Evolutionary conservation across 805 yeast species (phyloP).

Genomic region (Ascoidea tarda): DNA sequence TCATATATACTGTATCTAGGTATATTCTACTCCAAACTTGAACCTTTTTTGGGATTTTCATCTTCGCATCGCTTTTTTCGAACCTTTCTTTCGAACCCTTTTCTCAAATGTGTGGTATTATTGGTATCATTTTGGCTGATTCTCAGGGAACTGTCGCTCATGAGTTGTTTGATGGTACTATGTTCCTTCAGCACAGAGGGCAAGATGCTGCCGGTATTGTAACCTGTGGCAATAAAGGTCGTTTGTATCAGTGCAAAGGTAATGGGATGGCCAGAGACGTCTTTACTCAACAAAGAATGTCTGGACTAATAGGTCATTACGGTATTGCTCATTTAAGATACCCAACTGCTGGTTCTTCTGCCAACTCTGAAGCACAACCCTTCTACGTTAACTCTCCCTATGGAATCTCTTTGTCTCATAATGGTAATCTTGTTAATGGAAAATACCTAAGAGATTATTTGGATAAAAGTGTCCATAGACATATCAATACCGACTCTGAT

Average conservation of each 20-base stretch:
- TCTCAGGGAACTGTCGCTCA: conserved; percentile 65
- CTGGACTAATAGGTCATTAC: conserved; percentile 79
- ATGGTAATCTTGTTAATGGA: conserved; percentile 90
- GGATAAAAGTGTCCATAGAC: conserved; percentile 93
- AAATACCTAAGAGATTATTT: conserved; percentile 60
- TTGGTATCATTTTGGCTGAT: conserved; percentile 78
- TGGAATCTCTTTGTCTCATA: conserved; percentile 82
- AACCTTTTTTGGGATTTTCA: too few species aligned
- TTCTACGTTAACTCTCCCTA: conserved; percentile 96
- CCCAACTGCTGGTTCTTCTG: conserved; percentile 95
- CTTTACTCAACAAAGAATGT: conserved; percentile 71
- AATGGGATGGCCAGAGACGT: conserved; percentile 98
- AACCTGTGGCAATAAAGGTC: conserved; percentile 87
- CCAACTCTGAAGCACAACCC: conserved; percentile 97
- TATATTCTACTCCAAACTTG: too few species aligned
- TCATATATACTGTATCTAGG: too few species aligned
- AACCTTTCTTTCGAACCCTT: too few species aligned
- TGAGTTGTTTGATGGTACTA: conserved; percentile 83
- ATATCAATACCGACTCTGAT: conserved; percentile 94
- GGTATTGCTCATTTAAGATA: conserved; percentile 92
- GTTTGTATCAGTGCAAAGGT: conserved; percentile 95
- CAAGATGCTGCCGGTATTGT: conserved; percentile 99
- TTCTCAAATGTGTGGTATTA: conserved; percentile 76
- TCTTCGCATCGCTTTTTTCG: too few species aligned
- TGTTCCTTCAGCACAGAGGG: conserved; percentile 92